phyloP scores from a whole-genome alignment of 1,284 basidiomycete species.

The Austroboletus novae-zelandiae region DNA sequence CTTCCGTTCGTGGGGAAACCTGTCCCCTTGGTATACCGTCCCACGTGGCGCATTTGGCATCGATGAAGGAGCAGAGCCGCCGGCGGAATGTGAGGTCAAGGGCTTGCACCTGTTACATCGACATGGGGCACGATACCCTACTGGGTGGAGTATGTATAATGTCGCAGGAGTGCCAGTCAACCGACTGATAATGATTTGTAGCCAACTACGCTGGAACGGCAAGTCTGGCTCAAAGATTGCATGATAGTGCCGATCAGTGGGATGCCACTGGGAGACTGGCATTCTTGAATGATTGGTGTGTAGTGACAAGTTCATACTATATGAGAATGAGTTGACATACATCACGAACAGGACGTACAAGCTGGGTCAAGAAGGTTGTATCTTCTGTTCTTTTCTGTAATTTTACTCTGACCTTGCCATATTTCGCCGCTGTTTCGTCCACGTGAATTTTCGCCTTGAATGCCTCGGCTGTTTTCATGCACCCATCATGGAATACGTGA shows the following conservation, averaged over 20 bases:
- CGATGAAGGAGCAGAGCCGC: conserved; percentile 66
- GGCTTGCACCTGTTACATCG: conserved; percentile 78
- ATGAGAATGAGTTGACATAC: background rate
- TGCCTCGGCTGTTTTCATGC: no score
- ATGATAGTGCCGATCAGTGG: background rate
- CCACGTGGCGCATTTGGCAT: conserved; percentile 68
- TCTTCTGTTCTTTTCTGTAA: no score
- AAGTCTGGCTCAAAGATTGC: background rate
- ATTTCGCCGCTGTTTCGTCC: no score
- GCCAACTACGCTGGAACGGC: background rate
- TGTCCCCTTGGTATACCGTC: conserved; percentile 84
- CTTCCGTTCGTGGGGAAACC: conserved; percentile 78
- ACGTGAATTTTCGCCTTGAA: no score
- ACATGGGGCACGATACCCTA: conserved; percentile 80
- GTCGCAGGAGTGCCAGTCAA: no score
- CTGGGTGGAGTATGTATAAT: conserved; percentile 14
- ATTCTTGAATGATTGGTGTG: conserved; percentile 53
- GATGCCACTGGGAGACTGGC: background rate
- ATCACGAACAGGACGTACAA: conserved; percentile 68
- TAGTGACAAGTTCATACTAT: conserved; percentile 16
- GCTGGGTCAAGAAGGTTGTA: conserved; percentile 66
- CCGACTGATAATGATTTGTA: no score
- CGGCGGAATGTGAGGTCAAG: conserved; percentile 66
- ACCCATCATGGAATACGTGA: no score
- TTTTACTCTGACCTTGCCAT: no score